A percentile compares a stretch with the other conserved stretches of the same genome.
Evolutionary conservation across 257 asterid species (phyloP).

Genomic region (Solanum chilense): DNA sequence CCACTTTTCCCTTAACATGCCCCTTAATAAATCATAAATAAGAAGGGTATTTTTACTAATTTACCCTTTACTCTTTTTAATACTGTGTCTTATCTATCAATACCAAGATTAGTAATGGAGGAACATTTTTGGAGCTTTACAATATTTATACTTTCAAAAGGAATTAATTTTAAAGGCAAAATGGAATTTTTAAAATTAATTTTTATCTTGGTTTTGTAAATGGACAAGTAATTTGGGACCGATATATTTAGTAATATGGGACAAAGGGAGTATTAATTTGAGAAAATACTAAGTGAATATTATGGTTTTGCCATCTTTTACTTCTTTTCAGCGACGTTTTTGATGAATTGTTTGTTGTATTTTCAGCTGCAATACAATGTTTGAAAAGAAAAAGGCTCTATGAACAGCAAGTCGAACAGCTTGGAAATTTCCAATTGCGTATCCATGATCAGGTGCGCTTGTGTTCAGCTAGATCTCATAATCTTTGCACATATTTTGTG

Average conservation of each 20-base stretch:
- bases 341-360: background rate
- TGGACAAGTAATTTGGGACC: background rate
- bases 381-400: conserved; percentile 74
- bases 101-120: background rate
- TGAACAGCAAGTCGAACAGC: conserved; percentile 73
- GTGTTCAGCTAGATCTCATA: background rate
- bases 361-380: conserved; percentile 77
- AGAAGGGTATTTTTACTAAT: background rate
- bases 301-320: background rate
- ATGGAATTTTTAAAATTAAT: background rate
- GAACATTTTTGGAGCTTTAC: background rate
- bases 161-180: background rate
- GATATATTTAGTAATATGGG: background rate
- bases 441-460: conserved; percentile 69
- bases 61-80: background rate
- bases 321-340: background rate
- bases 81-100: background rate
- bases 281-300: background rate
- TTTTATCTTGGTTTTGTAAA: background rate
- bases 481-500: background rate
- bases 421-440: conserved; percentile 77
- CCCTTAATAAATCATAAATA: background rate
- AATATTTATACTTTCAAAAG: background rate
- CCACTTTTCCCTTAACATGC: background rate
- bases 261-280: background rate